These are phyloP conservation scores for Didymella segeticola DNA, from an alignment of 2,329 filamentous ascomycete genomes.

Conservation along the genomic window DNA sequence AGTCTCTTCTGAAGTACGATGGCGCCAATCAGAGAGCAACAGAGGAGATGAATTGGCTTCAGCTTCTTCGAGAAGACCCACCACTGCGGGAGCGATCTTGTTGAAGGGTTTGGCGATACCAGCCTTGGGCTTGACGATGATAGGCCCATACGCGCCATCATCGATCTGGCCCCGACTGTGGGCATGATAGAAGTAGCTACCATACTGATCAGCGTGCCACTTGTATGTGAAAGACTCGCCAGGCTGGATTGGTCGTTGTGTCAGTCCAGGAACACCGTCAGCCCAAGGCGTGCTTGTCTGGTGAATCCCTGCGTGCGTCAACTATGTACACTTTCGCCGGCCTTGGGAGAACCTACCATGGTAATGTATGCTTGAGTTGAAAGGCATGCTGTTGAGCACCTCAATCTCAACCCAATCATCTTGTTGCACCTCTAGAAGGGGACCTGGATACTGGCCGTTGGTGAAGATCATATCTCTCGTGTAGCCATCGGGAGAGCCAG, in stretches of 20 bases:
- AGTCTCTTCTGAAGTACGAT: slow-evolving; percentile 59
- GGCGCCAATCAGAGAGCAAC: slow-evolving; percentile 64
- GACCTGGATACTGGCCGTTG: slow-evolving; percentile 38
- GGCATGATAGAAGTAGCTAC: slow-evolving; percentile 68
- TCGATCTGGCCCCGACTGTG: slow-evolving; percentile 64
- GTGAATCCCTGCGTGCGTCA: slow-evolving; percentile 50
- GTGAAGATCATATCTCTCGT: slow-evolving; percentile 36
- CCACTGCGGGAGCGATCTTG: slow-evolving; percentile 53
- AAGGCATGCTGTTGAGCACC: slow-evolving; percentile 57
- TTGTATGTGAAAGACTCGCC: slow-evolving; percentile 59
- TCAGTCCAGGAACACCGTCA: slow-evolving; percentile 65
- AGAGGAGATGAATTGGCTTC: slow-evolving; percentile 57
- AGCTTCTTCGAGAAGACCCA: slow-evolving; percentile 57
- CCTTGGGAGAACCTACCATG: slow-evolving; percentile 48
- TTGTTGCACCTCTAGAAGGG: slow-evolving; percentile 27
- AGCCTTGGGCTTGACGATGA: slow-evolving; percentile 55
- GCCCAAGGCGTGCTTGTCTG: slow-evolving; percentile 64
- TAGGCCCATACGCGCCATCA: slow-evolving; percentile 66
- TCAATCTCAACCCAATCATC: slow-evolving; percentile 35
- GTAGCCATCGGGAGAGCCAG: slow-evolving; percentile 32
- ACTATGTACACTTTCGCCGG: background rate
- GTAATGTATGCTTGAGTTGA: slow-evolving; percentile 59
- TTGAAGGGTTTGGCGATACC: slow-evolving; percentile 56
- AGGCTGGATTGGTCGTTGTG: slow-evolving; percentile 60
- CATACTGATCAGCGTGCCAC: slow-evolving; percentile 64